phyloP scores from a whole-genome alignment of 192 early-diverging fungal species.

The Mortierella claussenii region DNA sequence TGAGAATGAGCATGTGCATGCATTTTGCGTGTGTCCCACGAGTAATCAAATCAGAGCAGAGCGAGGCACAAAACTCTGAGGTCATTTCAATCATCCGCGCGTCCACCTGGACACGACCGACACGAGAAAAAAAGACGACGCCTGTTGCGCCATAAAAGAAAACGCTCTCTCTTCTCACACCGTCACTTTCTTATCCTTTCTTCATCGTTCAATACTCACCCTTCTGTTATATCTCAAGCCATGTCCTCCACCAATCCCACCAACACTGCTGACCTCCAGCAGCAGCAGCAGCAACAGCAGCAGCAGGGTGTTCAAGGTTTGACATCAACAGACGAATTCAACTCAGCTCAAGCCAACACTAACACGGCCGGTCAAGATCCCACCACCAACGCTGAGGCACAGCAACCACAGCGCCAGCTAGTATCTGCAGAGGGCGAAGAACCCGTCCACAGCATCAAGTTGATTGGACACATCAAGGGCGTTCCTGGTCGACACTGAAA shows the following conservation, averaged over 20 bases:
- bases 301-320: background rate
- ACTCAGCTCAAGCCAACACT: background rate
- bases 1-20: no score
- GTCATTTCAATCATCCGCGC: no score
- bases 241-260: background rate
- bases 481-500: slow-evolving; percentile 24
- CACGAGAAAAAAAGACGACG: no score
- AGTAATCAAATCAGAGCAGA: no score
- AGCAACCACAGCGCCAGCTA: background rate
- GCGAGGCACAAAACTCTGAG: no score
- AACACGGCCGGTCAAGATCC: no score
- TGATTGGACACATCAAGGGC: slow-evolving; percentile 45
- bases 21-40: no score
- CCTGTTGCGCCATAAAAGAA: no score
- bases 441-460: slow-evolving; percentile 31
- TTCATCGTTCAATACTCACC: no score
- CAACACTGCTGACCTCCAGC: background rate
- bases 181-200: no score
- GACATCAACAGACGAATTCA: background rate
- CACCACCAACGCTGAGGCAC: background rate
- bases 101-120: no score
- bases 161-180: no score
- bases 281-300: slow-evolving; percentile 11
- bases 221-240: background rate
- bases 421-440: slow-evolving; percentile 14